These are phyloP conservation scores for Corchorus capsularis DNA, from an alignment of 345 rosid genomes.

Conservation along the genomic window DNA sequence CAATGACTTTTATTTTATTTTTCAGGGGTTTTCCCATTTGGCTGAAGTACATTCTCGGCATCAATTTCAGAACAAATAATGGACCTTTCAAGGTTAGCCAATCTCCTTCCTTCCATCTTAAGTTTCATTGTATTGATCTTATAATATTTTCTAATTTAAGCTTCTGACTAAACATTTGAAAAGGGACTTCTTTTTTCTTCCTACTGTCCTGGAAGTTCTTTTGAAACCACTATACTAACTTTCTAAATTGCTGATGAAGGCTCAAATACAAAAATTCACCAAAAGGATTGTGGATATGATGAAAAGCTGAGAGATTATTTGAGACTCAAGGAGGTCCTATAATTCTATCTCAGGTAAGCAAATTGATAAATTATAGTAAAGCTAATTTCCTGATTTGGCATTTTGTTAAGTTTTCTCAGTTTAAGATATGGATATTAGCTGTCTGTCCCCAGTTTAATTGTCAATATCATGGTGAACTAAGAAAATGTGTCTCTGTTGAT, in stretches of 20 bases:
- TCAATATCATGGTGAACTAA: constrained; percentile 12
- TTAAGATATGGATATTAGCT: background rate
- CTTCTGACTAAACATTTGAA: background rate
- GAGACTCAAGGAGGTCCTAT: constrained; percentile 98
- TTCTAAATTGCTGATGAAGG: constrained; percentile 42
- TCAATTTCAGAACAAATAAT: too few relatives aligned
- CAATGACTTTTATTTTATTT: too few relatives aligned
- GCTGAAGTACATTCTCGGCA: too few relatives aligned
- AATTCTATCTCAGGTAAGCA: constrained; percentile 86
- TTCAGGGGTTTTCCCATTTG: too few relatives aligned
- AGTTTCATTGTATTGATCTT: constrained; percentile 12
- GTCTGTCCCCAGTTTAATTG: constrained; percentile 1
- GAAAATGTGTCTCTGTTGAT: constrained; percentile 20
- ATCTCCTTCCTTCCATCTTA: too few relatives aligned
- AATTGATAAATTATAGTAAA: constrained; percentile 5
- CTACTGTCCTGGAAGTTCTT: background rate
- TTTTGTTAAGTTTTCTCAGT: background rate
- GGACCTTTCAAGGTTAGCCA: too few relatives aligned
- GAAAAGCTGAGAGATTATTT: constrained; percentile 87
- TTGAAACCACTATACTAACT: background rate
- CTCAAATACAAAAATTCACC: constrained; percentile 85
- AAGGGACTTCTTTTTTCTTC: background rate
- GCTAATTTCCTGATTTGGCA: background rate
- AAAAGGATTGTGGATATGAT: constrained; percentile 91
- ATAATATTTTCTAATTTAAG: background rate